Evolutionary conservation across 2,329 filamentous ascomycete genomes (phyloP).

Genomic region (Curvularia verruculosa): DNA sequence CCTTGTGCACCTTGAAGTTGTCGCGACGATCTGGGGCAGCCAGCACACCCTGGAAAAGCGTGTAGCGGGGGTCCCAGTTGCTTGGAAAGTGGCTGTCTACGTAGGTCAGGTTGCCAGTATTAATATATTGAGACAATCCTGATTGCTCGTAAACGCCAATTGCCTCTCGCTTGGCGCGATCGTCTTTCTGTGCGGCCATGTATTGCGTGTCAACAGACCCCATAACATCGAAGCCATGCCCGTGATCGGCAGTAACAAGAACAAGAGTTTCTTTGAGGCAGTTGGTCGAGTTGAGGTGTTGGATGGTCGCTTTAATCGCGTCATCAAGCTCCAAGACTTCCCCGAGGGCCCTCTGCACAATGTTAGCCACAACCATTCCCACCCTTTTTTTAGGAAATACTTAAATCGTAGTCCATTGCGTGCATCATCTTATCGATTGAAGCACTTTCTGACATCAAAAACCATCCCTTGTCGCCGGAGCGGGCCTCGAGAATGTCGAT

Average conservation of each 20-base stretch:
- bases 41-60: constrained; percentile 73
- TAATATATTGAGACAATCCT: constrained; percentile 76
- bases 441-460: constrained; percentile 86
- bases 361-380: too few relatives aligned
- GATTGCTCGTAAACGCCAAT: constrained; percentile 76
- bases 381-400: too few relatives aligned
- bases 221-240: constrained; percentile 87
- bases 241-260: constrained; percentile 84
- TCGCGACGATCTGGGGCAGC: constrained; percentile 78
- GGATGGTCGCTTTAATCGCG: constrained; percentile 76
- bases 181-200: constrained; percentile 66
- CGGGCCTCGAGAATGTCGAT: constrained; percentile 74
- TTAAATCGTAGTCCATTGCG: constrained; percentile 79
- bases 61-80: constrained; percentile 86
- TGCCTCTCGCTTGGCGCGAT: constrained; percentile 76
- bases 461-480: constrained; percentile 75
- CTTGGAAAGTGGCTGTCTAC: constrained; percentile 72
- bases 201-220: constrained; percentile 82
- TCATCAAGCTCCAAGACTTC: constrained; percentile 87
- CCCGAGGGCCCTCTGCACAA: constrained; percentile 68
- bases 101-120: constrained; percentile 67
- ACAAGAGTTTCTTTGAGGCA: constrained; percentile 78
- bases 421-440: constrained; percentile 94
- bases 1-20: constrained; percentile 73
- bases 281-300: constrained; percentile 69